Percentiles rank a stretch among this genome's conserved stretches.
Evolutionary conservation across 1,284 basidiomycete genomes (phyloP).

Genomic region (Sphaerobolus stellatus): DNA sequence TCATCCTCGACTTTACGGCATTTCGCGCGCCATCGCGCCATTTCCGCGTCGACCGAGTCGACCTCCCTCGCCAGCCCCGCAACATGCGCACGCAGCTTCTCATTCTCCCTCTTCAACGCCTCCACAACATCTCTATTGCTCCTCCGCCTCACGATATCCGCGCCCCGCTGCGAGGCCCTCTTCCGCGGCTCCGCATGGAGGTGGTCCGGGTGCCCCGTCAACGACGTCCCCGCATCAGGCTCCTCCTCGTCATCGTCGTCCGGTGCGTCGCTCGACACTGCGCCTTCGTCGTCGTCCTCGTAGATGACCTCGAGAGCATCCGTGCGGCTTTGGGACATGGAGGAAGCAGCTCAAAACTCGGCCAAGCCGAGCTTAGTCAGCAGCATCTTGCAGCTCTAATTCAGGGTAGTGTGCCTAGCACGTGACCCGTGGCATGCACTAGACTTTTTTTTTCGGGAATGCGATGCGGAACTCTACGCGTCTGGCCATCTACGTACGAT

Average conservation of each 20-base stretch:
- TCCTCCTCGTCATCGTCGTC: slow-evolving; percentile 28
- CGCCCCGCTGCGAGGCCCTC: not conserved
- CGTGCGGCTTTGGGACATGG: not conserved
- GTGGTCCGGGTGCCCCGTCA: slow-evolving; percentile 11
- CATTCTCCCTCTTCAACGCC: not conserved
- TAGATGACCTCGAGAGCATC: slow-evolving; percentile 2
- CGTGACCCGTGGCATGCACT: no score
- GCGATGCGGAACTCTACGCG: no score
- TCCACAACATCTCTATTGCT: not conserved
- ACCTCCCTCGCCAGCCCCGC: slow-evolving; percentile 1
- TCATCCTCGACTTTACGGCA: slow-evolving; percentile 1
- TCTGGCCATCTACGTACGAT: no score
- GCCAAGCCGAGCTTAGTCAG: no score
- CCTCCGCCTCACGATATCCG: not conserved
- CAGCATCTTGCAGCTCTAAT: no score
- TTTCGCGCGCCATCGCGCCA: not conserved
- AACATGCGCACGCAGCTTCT: slow-evolving; percentile 1
- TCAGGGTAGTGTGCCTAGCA: no score
- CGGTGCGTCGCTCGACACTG: slow-evolving; percentile 28
- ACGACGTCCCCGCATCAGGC: slow-evolving; percentile 14
- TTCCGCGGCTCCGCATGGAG: not conserved
- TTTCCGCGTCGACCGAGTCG: not conserved
- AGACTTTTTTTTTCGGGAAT: no score
- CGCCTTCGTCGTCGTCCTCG: slow-evolving; percentile 6
- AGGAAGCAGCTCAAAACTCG: no score